Conservation (phyloP, 108 stramenopile genomes). For the Skeletonema costatum region DNA sequence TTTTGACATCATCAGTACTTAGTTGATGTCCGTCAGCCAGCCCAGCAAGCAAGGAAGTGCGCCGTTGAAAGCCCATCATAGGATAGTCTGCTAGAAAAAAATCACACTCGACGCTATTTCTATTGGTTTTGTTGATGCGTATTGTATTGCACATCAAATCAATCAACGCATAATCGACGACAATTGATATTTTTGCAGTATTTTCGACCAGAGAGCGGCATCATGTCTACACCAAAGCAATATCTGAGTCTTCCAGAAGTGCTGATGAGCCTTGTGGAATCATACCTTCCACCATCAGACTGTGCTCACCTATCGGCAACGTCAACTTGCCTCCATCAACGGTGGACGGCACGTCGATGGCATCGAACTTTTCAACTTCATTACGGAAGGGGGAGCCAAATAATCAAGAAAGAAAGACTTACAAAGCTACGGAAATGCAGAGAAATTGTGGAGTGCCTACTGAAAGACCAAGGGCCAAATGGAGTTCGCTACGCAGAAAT, state of each 20-base stretch:
- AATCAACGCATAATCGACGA: no score
- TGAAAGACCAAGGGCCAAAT: not conserved
- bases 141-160: no score
- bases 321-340: conserved; percentile 11
- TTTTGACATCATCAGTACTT: no score
- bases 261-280: conserved; percentile 19
- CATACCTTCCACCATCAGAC: conserved; percentile 34
- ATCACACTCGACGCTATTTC: no score
- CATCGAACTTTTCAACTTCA: conserved; percentile 24
- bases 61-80: no score
- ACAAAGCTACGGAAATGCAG: conserved; percentile 1
- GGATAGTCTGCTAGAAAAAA: no score
- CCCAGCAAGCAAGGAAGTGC: no score
- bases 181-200: no score
- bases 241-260: conserved; percentile 3
- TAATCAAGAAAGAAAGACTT: not conserved
- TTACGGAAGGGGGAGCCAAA: not conserved
- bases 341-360: conserved; percentile 39
- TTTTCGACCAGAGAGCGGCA: not conserved
- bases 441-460: not conserved
- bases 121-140: no score
- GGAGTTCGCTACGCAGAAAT: not conserved
- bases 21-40: no score
- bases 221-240: not conserved
- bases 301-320: conserved; percentile 37